Evolutionary conservation across 768 basidiomycete species (phyloP), one percentile per base, ranked within the genome.

Genomic region (Serpula lacrymans): DNA sequence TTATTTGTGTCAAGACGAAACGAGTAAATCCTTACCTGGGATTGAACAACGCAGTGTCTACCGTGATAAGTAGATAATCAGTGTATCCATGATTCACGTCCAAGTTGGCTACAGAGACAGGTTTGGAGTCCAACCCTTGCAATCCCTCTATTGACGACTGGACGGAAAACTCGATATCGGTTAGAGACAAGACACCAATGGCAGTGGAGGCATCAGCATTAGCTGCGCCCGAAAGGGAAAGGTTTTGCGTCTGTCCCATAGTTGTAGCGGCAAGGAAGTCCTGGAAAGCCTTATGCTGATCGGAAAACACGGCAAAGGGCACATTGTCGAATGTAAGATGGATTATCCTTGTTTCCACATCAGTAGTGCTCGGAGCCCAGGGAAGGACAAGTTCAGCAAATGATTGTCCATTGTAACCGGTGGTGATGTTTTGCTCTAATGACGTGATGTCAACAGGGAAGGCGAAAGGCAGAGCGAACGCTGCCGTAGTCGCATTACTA

Each of bases 401-500:
- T 5, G 72, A 61, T 34, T 68, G 63, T 7, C 75, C 78, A 20
- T 75, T 51, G 43, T 67, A 71, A 10, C 71, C 74, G 34, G 79
- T 63, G 5, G 68, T 72, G 39, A 84, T 73, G 29, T 75, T 78
- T 58, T 79, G 79, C 37, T 77, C 71, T 30, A 87, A 55, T 1
- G 79, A 66, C 2, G 70, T 68, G 48, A 88, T 80, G 51, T 88
- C 79, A 41, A 86, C 44, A 0, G 84, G 81, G 65, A 88, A 86
- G 12, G 59, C 69, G 49, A 87, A 87, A 2, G 84, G 85, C 1
- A 87, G 62, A 12, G 71, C 72, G 60, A 88, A 88, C 0, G 75
- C 69, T 0, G 80, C 81, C 14, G 74, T 73, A 2, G 82, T 79
- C 25, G 72, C 70, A 39, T 72, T 68, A 48, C 78, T 84, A 41